A percentile compares a stretch with the other conserved stretches of the same genome.
Conservation (phyloP, 345 rosid genomes). For the Eucalyptus shirleyi region DNA sequence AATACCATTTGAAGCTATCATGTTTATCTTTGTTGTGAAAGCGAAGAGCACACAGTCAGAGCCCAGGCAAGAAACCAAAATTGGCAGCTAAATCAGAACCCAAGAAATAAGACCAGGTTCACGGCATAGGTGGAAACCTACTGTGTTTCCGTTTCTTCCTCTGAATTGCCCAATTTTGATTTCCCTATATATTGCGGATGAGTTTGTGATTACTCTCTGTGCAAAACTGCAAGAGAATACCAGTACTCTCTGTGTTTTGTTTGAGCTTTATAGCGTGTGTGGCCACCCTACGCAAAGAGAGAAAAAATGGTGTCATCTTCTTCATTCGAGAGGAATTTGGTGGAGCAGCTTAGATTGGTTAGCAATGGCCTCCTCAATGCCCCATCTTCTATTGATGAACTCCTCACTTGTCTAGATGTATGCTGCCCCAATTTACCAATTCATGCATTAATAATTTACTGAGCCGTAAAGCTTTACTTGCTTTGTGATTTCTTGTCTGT, state of each 20-base stretch:
- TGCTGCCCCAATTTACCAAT: neutral
- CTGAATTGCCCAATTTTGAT: neutral
- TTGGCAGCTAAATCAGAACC: neutral
- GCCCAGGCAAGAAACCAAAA: neutral
- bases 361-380: conserved; percentile 40
- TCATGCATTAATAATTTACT: neutral
- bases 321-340: conserved; percentile 4
- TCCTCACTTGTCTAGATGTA: conserved; percentile 50
- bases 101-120: neutral
- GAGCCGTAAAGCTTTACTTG: neutral
- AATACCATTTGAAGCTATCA: neutral
- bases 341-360: conserved; percentile 37
- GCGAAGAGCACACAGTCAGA: neutral
- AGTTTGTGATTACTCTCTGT: neutral
- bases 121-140: neutral
- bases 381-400: conserved; percentile 29
- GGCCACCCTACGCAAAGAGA: neutral
- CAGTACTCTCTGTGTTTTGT: conserved; percentile 17
- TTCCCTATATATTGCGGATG: neutral
- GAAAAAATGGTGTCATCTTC: conserved; percentile 31
- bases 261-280: neutral
- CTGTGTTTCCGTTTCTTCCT: neutral
- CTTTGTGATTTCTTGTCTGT: neutral
- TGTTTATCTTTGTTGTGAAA: neutral
- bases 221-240: neutral